These are phyloP conservation scores for Lomentospora prolificans DNA, from an alignment of 2,329 filamentous ascomycete species.

Conservation along the genomic window DNA sequence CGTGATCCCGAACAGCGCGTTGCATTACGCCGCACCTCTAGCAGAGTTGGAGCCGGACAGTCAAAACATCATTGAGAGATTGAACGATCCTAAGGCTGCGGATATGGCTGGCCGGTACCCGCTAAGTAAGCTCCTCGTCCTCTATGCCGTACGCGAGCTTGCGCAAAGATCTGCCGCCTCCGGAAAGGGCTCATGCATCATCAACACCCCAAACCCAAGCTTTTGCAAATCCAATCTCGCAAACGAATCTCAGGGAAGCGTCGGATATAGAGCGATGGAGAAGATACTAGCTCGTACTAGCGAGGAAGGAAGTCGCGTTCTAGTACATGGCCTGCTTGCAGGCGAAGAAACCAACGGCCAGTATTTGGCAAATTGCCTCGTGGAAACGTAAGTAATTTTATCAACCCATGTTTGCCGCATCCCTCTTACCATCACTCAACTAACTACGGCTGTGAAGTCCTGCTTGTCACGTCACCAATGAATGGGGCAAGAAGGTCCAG, in stretches of 20 bases:
- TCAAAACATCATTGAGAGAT: conserved; percentile 17
- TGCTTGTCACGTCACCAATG: conserved; percentile 20
- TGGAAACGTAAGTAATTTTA: conserved; percentile 14
- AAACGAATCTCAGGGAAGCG: conserved; percentile 10
- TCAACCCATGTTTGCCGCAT: not conserved
- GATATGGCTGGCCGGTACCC: conserved; percentile 21
- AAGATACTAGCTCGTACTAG: conserved; percentile 28
- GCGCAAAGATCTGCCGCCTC: conserved; percentile 12
- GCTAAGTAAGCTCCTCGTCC: conserved; percentile 21
- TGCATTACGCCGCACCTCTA: conserved; percentile 17
- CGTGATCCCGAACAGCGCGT: conserved; percentile 15
- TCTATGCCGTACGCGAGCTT: conserved; percentile 22
- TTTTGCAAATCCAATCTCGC: conserved; percentile 26
- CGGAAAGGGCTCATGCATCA: conserved; percentile 14
- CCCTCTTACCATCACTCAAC: not conserved
- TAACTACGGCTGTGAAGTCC: conserved; percentile 13
- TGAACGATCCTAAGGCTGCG: conserved; percentile 19
- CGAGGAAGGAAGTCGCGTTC: conserved; percentile 31
- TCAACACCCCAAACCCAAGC: conserved; percentile 32
- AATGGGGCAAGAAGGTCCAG: conserved; percentile 20
- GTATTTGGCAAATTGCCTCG: conserved; percentile 23
- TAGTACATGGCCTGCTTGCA: conserved; percentile 20
- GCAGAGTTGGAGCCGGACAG: conserved; percentile 14
- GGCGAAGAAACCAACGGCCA: conserved; percentile 23
- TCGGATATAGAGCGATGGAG: conserved; percentile 11